Percentiles rank a stretch among this genome's conserved stretches.
phyloP scores from a whole-genome alignment of 140 eudicot genomes.

The Oenanthe javanica region DNA sequence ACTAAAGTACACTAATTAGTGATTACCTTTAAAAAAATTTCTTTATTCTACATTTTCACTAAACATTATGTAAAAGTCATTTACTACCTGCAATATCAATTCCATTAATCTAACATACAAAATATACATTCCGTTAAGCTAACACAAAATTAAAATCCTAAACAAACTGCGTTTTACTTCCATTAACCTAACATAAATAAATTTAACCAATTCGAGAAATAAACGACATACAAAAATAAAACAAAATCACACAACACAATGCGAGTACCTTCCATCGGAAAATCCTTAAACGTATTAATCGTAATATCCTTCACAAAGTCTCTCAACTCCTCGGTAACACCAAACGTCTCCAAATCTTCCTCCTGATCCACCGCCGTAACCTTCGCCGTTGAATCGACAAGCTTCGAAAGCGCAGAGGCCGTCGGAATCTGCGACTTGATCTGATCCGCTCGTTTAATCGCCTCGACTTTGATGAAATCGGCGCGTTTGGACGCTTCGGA shows the following conservation, averaged over 20 bases:
- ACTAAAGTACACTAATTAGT: background rate
- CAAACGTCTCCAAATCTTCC: slow-evolving; percentile 62
- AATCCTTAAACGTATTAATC: slow-evolving; percentile 61
- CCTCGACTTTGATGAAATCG: slow-evolving; percentile 39
- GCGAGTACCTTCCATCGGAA: slow-evolving; percentile 60
- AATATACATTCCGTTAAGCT: too few relatives aligned
- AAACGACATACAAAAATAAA: background rate
- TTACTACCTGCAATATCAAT: background rate
- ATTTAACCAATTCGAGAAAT: background rate
- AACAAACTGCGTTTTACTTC: background rate
- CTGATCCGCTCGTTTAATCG: slow-evolving; percentile 61
- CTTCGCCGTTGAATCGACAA: slow-evolving; percentile 17
- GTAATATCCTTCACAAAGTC: slow-evolving; percentile 82
- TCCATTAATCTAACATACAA: background rate
- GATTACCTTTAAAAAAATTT: background rate
- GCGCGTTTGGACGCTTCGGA: slow-evolving; percentile 70
- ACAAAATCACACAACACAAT: background rate
- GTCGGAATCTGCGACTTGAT: slow-evolving; percentile 62
- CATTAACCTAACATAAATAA: background rate
- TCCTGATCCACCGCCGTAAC: slow-evolving; percentile 12
- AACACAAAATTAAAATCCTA: background rate
- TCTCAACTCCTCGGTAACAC: slow-evolving; percentile 65
- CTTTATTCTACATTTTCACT: background rate
- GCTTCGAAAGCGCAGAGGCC: slow-evolving; percentile 40
- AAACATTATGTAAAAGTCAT: background rate